Percentiles rank a stretch among this genome's conserved stretches.
These are phyloP conservation scores for Euphrasia arctica DNA, from an alignment of 305 asterid species.

Conservation along the genomic window DNA sequence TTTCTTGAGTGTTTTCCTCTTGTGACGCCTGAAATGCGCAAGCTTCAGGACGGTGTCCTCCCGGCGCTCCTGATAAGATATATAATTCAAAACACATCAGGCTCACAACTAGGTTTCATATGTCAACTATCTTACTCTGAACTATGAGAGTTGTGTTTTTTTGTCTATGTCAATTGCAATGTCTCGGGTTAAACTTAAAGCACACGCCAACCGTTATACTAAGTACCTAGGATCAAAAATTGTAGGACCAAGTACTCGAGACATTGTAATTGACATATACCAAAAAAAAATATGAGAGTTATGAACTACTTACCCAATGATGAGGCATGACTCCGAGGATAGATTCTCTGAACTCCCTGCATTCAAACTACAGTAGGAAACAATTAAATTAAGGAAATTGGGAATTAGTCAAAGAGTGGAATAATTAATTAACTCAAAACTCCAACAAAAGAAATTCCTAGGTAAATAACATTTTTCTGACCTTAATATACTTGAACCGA, in stretches of 20 bases:
- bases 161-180: no score
- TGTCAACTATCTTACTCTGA: constrained; percentile 12
- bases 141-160: background rate
- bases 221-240: no score
- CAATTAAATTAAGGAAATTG: constrained; percentile 26
- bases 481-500: constrained; percentile 17
- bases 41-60: constrained; percentile 82
- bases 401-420: no score
- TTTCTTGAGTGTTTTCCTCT: constrained; percentile 82
- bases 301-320: constrained; percentile 64
- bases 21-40: constrained; percentile 88
- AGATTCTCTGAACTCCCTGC: constrained; percentile 98
- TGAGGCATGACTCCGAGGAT: constrained; percentile 97
- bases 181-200: no score
- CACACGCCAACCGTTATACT: no score
- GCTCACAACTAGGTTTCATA: constrained; percentile 18
- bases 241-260: no score
- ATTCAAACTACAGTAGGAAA: constrained; percentile 69
- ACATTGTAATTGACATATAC: no score
- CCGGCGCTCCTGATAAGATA: constrained; percentile 73
- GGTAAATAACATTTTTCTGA: background rate
- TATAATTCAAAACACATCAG: constrained; percentile 25
- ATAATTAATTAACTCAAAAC: no score
- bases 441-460: constrained; percentile 15
- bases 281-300: background rate